Conservation (phyloP, 768 basidiomycete genomes). For the Lyophyllum atratum region DNA sequence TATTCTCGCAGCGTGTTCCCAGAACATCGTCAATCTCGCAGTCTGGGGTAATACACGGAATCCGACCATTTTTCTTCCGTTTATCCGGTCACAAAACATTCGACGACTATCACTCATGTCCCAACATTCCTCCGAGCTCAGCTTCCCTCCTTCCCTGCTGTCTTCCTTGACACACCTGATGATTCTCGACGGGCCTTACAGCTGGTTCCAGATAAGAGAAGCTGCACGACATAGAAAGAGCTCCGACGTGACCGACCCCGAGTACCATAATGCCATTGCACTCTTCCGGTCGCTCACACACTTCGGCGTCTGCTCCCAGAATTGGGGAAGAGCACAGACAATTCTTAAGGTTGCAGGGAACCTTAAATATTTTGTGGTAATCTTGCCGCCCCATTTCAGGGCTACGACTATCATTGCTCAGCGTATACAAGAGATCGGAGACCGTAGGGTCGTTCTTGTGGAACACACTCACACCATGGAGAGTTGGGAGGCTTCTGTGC, state of each 20-base stretch:
- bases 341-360: conserved; percentile 18
- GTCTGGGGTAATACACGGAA: conserved; percentile 18
- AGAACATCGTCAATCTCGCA: conserved; percentile 14
- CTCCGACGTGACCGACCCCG: background rate
- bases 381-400: conserved; percentile 16
- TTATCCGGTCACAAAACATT: conserved; percentile 15
- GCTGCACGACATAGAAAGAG: conserved; percentile 12
- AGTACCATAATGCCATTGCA: conserved; percentile 1
- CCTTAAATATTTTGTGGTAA: conserved; percentile 21
- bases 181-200: conserved; percentile 22
- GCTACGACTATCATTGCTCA: conserved; percentile 15
- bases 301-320: conserved; percentile 22
- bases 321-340: conserved; percentile 23
- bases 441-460: conserved; percentile 21
- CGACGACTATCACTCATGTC: conserved; percentile 14
- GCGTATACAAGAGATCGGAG: conserved; percentile 20
- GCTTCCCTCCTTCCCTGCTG: conserved; percentile 20
- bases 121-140: conserved; percentile 18
- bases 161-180: conserved; percentile 26
- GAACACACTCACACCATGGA: conserved; percentile 16
- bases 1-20: conserved; percentile 18
- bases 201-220: conserved; percentile 22
- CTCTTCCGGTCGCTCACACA: conserved; percentile 22
- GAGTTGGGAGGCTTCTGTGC: conserved; percentile 15
- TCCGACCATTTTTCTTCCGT: conserved; percentile 20